A percentile compares a stretch with the other conserved stretches of the same genome.
Conservation (phyloP, 345 rosid species). For the Litchi chinensis region DNA sequence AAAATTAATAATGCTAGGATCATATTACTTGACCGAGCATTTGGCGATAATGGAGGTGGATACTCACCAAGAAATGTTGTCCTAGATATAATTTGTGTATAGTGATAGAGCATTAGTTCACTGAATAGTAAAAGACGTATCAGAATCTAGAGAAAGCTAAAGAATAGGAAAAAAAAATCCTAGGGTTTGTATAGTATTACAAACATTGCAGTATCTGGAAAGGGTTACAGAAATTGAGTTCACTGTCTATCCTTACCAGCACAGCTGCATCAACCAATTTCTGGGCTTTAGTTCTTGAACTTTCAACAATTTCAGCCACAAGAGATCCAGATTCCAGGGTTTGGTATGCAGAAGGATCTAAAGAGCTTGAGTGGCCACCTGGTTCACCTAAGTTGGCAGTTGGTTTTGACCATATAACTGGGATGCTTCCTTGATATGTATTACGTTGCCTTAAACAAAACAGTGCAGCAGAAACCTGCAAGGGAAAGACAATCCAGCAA, state of each 20-base stretch:
- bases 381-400: conserved; percentile 42
- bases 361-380: conserved; percentile 37
- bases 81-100: not conserved
- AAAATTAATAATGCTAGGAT: not conserved
- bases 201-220: conserved; percentile 1
- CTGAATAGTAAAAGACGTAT: not conserved
- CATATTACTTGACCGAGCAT: not conserved
- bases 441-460: conserved; percentile 73
- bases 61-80: conserved; percentile 9
- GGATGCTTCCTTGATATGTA: conserved; percentile 61
- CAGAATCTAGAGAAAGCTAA: not conserved
- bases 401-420: conserved; percentile 32
- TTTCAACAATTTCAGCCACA: conserved; percentile 70
- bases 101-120: not conserved
- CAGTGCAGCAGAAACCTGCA: conserved; percentile 77
- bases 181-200: not conserved
- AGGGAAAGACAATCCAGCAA: conserved; percentile 18
- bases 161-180: not conserved
- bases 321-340: conserved; percentile 56
- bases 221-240: not conserved
- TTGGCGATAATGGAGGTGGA: conserved; percentile 6
- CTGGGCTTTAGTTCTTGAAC: conserved; percentile 64
- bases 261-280: conserved; percentile 69
- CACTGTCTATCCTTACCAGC: conserved; percentile 44
- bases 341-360: conserved; percentile 45